phyloP scores from a whole-genome alignment of 257 asterid species.

The Cordia subcordata region DNA sequence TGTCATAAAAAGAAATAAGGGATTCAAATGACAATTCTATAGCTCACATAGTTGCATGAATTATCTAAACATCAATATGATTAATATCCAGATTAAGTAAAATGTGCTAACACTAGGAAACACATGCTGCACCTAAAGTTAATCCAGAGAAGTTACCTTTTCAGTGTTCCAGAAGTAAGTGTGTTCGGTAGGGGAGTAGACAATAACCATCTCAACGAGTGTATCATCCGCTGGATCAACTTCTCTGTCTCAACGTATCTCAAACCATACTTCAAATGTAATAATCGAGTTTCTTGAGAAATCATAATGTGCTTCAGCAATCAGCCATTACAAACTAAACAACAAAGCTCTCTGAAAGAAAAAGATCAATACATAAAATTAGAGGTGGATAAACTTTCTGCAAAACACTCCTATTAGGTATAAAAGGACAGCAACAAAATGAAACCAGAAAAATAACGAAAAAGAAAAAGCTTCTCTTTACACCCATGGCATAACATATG shows the following conservation, averaged over 20 bases:
- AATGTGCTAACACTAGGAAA: background rate
- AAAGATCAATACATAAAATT: background rate
- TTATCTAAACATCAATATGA: background rate
- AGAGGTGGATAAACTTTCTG: background rate
- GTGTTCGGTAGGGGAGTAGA: constrained; percentile 24
- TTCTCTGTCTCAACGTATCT: constrained; percentile 10
- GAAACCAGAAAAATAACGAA: no score
- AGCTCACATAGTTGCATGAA: background rate
- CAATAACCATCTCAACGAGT: constrained; percentile 25
- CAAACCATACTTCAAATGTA: constrained; percentile 8
- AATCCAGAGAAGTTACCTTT: constrained; percentile 17
- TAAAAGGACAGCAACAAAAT: no score
- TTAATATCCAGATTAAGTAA: background rate
- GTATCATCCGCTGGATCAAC: constrained; percentile 19
- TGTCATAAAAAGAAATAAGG: background rate
- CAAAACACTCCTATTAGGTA: background rate
- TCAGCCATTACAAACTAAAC: constrained; percentile 21
- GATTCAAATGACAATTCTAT: background rate
- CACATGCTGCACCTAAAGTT: background rate
- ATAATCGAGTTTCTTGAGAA: constrained; percentile 10
- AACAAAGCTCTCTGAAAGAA: constrained; percentile 12
- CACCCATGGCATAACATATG: no score
- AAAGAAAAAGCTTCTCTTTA: no score
- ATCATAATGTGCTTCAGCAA: constrained; percentile 25
- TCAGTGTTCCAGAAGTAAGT: constrained; percentile 14